phyloP scores from a whole-genome alignment of 495 filamentous ascomycete genomes.

The Cercophora sp. region DNA sequence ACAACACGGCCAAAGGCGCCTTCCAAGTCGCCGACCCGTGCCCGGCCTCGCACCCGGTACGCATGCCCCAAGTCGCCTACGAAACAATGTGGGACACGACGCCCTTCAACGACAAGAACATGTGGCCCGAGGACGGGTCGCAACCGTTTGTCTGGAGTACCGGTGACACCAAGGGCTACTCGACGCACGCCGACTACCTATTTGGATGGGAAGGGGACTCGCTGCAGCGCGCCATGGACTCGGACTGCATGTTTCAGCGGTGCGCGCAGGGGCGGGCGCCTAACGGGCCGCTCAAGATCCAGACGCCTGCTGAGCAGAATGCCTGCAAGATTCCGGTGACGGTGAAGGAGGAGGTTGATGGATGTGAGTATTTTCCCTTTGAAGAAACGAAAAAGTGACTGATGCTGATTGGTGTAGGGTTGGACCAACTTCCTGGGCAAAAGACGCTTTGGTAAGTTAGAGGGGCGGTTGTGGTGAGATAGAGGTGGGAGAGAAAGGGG shows the following conservation, averaged over 20 bases:
- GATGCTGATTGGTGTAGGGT: not conserved
- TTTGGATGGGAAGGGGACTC: slow-evolving; percentile 17
- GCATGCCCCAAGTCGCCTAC: slow-evolving; percentile 42
- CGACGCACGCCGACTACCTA: slow-evolving; percentile 17
- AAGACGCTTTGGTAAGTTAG: not conserved
- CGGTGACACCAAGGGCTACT: slow-evolving; percentile 14
- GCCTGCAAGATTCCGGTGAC: slow-evolving; percentile 3
- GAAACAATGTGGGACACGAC: slow-evolving; percentile 46
- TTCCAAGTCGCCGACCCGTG: slow-evolving; percentile 37
- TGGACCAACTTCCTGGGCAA: not conserved
- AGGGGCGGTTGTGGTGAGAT: no score
- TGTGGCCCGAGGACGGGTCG: slow-evolving; percentile 41
- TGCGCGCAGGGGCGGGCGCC: not conserved
- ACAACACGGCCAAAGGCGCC: slow-evolving; percentile 31
- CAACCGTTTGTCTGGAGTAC: slow-evolving; percentile 38
- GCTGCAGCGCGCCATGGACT: slow-evolving; percentile 13
- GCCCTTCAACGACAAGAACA: slow-evolving; percentile 33
- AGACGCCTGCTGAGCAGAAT: slow-evolving; percentile 10
- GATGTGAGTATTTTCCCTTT: slow-evolving; percentile 7
- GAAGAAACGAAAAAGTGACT: not conserved
- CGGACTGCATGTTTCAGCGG: slow-evolving; percentile 5
- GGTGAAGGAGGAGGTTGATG: slow-evolving; percentile 10
- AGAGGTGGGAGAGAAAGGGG: no score
- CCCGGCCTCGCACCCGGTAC: slow-evolving; percentile 41
- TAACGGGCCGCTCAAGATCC: slow-evolving; percentile 8